Conservation (phyloP, 176 grass and related monocot genomes). For the Rhipidocladum racemiflorum region DNA sequence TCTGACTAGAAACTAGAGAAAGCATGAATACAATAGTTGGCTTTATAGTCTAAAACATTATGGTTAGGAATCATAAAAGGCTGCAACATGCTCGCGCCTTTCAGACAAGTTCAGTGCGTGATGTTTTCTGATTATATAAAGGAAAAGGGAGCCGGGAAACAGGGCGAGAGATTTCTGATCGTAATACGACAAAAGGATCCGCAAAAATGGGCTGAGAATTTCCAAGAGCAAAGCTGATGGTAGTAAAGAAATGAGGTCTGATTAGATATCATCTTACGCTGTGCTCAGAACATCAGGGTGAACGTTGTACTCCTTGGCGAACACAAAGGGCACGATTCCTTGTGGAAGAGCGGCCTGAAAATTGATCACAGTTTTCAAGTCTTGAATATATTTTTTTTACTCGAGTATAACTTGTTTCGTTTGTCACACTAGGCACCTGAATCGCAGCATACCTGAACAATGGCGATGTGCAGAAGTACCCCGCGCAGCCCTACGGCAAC, state of each 20-base stretch:
- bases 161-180: not conserved
- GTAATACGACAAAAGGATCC: not conserved
- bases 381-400: not conserved
- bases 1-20: not conserved
- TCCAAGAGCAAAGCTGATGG: not conserved
- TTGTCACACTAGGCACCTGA: not conserved
- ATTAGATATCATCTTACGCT: slow-evolving; percentile 49
- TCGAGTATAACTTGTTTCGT: not conserved
- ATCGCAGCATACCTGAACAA: slow-evolving; percentile 59
- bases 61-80: slow-evolving; percentile 23
- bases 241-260: not conserved
- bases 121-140: not conserved
- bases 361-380: not conserved
- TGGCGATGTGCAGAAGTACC: slow-evolving; percentile 75
- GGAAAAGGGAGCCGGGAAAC: not conserved
- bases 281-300: slow-evolving; percentile 83
- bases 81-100: not conserved
- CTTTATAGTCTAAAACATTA: not conserved
- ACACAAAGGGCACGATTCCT: slow-evolving; percentile 88
- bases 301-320: slow-evolving; percentile 89
- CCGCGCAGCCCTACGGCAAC: slow-evolving; percentile 62
- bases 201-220: not conserved
- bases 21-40: not conserved
- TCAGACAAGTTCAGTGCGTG: not conserved
- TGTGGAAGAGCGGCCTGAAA: slow-evolving; percentile 80